Base-by-base conservation (phyloP, 257 asterid species). In the Parsonsia alboflavescens region DNA sequence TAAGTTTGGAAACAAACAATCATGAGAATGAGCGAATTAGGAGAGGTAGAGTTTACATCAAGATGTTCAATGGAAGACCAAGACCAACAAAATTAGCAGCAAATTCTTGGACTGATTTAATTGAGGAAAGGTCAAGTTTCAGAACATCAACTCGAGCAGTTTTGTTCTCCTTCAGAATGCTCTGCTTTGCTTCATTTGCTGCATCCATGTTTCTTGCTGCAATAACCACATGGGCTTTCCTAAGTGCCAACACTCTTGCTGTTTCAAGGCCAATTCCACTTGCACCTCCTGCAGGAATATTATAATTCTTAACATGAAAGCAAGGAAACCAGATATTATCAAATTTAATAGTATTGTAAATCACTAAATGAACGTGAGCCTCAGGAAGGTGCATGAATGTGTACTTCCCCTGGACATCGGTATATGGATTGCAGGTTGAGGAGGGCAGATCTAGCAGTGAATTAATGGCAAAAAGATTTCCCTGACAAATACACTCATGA, bases 251-350 rank as follows among this genome's bases (percentile, higher is more conserved):
- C 44, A 92, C 94, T 81, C 97, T 83, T 70, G 89, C 88, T 6
- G 98, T 90, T 81, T 95, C 98, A 68, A 89, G 63, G 10, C 99
- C 97, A 39, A 95, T 89, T 59, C 99, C 99, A 74, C 90, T 86
- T 65, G 96, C 97, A 58, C 94, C 99, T 13, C 98, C 99, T 94
- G 79, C 78, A 76, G 39, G 12, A 66, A 13, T 3, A 26, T 57
- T 54, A 30, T 50, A 41, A 8, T 28, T 11, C 5, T 12, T 13
- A 33, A 41, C 42, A 22, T 68, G 36, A 24, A 71, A 69, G 54
- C 67, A 39, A 57, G 54, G 39, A 19, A 11, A 36, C 21, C 52
- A 21, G 0, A 1, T 19, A 71, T 33, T 54, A 33, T 33, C 39
- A 33, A 33, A 33, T 33, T n/a, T 33, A 33, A 33, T 33, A 33